A percentile compares a stretch with the other conserved stretches of the same genome.
Conservation (phyloP, 2,329 filamentous ascomycete species). For the Arthrobotrys iridis region DNA sequence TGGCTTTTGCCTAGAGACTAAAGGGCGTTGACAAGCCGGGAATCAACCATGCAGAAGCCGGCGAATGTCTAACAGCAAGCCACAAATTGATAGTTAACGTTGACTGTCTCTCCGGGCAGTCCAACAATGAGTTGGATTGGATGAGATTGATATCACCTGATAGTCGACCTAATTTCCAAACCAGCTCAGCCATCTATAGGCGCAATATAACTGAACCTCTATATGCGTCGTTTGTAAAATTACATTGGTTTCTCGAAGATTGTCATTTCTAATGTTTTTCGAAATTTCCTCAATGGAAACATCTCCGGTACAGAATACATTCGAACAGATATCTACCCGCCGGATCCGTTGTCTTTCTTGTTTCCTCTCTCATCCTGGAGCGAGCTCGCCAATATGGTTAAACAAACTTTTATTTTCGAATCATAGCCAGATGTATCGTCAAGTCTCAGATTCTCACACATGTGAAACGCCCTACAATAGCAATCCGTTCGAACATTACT, state of each 20-base stretch:
- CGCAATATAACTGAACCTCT: neutral
- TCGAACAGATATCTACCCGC: slow-evolving; percentile 18
- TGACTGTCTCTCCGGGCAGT: neutral
- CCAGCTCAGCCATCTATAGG: neutral
- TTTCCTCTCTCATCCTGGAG: slow-evolving; percentile 3
- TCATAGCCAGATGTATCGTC: neutral
- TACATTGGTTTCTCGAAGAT: neutral
- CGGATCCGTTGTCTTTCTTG: too few species aligned
- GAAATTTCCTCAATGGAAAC: neutral
- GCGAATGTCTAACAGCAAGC: neutral
- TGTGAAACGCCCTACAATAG: slow-evolving; percentile 30
- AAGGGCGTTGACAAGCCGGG: slow-evolving; percentile 34
- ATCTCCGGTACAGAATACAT: neutral
- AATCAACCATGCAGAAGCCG: neutral
- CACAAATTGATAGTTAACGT: neutral
- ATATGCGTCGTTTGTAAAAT: neutral
- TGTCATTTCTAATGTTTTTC: neutral
- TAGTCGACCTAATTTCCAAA: neutral
- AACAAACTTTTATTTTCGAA: neutral
- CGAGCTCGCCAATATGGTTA: neutral
- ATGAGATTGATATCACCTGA: slow-evolving; percentile 19
- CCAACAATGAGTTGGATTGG: neutral
- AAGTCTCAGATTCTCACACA: slow-evolving; percentile 22
- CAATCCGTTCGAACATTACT: neutral
- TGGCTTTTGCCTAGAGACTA: slow-evolving; percentile 5